These are phyloP conservation scores for Peniophora sp. DNA, from an alignment of 1,284 basidiomycete genomes.

Conservation along the genomic window DNA sequence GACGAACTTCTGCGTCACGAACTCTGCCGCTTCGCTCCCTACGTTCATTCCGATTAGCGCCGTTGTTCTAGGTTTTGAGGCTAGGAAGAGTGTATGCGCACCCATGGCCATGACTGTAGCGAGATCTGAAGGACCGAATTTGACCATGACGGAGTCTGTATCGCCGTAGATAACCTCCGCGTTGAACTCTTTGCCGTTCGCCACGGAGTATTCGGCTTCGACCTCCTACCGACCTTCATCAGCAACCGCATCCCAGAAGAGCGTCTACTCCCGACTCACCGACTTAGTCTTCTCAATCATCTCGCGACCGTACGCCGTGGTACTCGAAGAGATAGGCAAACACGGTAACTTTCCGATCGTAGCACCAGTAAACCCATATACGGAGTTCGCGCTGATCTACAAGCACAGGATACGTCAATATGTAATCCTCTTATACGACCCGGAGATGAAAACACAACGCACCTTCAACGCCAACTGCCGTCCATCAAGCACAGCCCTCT, in stretches of 20 bases:
- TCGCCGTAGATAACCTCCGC: constrained; percentile 95
- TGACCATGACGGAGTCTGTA: constrained; percentile 97
- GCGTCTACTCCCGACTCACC: constrained; percentile 30
- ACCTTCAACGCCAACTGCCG: constrained; percentile 92
- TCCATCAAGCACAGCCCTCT: constrained; percentile 89
- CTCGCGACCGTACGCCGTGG: constrained; percentile 89
- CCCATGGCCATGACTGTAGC: constrained; percentile 83
- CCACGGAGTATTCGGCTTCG: constrained; percentile 78
- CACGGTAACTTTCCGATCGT: constrained; percentile 94
- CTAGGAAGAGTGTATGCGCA: constrained; percentile 23
- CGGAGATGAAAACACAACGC: constrained; percentile 8
- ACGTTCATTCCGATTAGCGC: constrained; percentile 2
- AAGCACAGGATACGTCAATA: neutral
- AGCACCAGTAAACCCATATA: constrained; percentile 95
- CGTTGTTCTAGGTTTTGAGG: neutral
- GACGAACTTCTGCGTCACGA: constrained; percentile 88
- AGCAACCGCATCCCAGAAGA: neutral
- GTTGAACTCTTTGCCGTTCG: constrained; percentile 80
- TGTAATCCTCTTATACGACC: too few relatives aligned
- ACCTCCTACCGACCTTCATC: constrained; percentile 55
- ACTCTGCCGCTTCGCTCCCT: constrained; percentile 91
- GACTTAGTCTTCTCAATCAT: constrained; percentile 96
- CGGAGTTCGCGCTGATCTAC: constrained; percentile 94
- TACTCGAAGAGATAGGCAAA: constrained; percentile 87
- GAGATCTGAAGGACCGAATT: constrained; percentile 85